Base-by-base conservation (phyloP, 176 grass and related monocot genomes). In the Oryza nivara region DNA sequence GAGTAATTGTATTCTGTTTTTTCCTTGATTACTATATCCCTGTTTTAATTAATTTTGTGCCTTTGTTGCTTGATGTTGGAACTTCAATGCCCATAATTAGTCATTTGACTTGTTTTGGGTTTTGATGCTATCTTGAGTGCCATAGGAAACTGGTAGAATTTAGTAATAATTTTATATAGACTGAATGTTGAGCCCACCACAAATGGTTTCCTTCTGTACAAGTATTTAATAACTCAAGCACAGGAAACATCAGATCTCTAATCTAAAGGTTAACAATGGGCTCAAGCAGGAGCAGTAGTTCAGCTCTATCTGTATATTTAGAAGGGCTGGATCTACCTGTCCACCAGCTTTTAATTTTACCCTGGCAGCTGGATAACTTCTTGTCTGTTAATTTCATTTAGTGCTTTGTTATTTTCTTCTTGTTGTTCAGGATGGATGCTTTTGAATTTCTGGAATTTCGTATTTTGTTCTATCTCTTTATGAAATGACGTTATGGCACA, bases 181-280 rank as follows among this genome's bases (percentile, higher is more conserved):
- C 48, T 52, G 68, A 66, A 65, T 20, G 41, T 82, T 44, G 51
- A 65, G 1, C 71, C 11, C 30, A 48, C 43, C 7, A 23, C 78
- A 77, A 72, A 66, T 67, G 23, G 26, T 72, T 54, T 22, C 52
- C 82, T 64, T 13, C 47, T 66, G 28, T 74, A 63, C 15, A 46
- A 86, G 28, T 75, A 45, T 66, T 45, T 61, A 61, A 61, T 7
- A 61, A 9, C 56, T 61, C 20, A 61, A 61, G 20, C 56, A 22
- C 4, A 61, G 56, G 20, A 61, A 20, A 61, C 20, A 20, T 61
- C 56, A 61, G 20, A 61, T 61, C 56, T 61, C 20, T 20, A 22
- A n/a, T 61, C 19, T 61, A 20, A 61, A 61, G 56, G 56, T 61
- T 22, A n/a, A 61, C 12, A 56, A 5, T 61, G 56, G 56, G 7